These are phyloP conservation scores for Chaetothyriales sp. DNA, from an alignment of 2,329 filamentous ascomycete genomes.

Conservation along the genomic window DNA sequence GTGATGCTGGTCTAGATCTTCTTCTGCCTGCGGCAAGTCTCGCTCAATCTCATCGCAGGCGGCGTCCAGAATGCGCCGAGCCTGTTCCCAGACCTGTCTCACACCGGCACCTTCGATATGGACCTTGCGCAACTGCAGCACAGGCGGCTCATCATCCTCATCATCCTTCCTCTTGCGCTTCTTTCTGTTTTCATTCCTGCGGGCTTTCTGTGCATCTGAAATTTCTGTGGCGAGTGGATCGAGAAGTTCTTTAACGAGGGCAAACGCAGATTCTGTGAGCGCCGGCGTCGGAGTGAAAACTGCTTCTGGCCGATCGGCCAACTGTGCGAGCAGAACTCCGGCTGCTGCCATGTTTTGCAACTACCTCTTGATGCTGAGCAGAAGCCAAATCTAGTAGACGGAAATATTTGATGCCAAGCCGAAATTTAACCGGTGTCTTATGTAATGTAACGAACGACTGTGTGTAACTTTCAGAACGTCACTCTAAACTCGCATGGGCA, in stretches of 20 bases:
- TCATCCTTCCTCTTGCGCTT: slow-evolving; percentile 17
- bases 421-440: not conserved
- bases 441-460: not conserved
- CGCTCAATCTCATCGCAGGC: slow-evolving; percentile 15
- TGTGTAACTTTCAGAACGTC: not conserved
- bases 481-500: not conserved
- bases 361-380: not conserved
- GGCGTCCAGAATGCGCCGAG: slow-evolving; percentile 56
- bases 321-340: slow-evolving; percentile 37
- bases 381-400: not conserved
- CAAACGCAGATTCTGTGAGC: slow-evolving; percentile 54
- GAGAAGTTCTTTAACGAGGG: slow-evolving; percentile 63
- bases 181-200: slow-evolving; percentile 50
- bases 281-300: slow-evolving; percentile 61
- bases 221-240: slow-evolving; percentile 63
- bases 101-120: slow-evolving; percentile 78
- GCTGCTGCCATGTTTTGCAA: not conserved
- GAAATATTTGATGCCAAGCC: not conserved
- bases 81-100: slow-evolving; percentile 88
- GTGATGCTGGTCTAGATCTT: slow-evolving; percentile 6
- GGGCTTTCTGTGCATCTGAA: slow-evolving; percentile 54
- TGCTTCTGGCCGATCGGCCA: slow-evolving; percentile 49
- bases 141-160: slow-evolving; percentile 30
- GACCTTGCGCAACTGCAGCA: slow-evolving; percentile 66
- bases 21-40: slow-evolving; percentile 14